Evolutionary conservation across 2,329 filamentous ascomycete genomes (phyloP).

Genomic region (Trichoderma sp.): DNA sequence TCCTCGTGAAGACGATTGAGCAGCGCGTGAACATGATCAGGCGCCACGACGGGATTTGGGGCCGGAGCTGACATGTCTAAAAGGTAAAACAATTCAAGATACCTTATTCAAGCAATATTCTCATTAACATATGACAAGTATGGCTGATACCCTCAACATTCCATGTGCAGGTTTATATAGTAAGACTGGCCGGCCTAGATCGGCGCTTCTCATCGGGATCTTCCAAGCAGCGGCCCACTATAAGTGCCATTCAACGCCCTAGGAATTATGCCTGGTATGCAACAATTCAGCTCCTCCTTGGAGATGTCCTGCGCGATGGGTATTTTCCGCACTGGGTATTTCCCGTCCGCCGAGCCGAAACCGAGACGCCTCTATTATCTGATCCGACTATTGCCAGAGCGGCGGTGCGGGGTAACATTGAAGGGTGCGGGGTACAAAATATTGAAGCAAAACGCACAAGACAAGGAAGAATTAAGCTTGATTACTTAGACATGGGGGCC

Average conservation of each 20-base stretch:
- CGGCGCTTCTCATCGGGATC: neutral
- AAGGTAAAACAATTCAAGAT: neutral
- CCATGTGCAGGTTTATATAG: neutral
- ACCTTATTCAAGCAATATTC: neutral
- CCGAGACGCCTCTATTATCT: neutral
- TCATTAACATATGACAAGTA: neutral
- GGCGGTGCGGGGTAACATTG: neutral
- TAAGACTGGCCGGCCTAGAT: neutral
- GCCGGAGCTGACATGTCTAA: neutral
- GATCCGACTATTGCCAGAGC: neutral
- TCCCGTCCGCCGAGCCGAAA: neutral
- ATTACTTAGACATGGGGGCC: neutral
- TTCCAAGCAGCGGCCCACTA: neutral
- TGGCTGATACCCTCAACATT: neutral
- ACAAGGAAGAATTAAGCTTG: neutral
- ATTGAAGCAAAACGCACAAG: neutral
- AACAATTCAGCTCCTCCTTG: neutral
- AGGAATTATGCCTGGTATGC: neutral
- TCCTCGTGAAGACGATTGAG: constrained; percentile 22
- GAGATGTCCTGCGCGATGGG: neutral
- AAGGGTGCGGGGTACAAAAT: neutral
- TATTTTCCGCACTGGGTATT: neutral
- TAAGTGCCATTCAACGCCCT: neutral
- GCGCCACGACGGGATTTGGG: constrained; percentile 14
- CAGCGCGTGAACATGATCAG: constrained; percentile 18